A percentile compares a stretch with the other conserved stretches of the same genome.
Evolutionary conservation across 257 asterid species (phyloP).

Genomic region (Schizonepeta tenuifolia): DNA sequence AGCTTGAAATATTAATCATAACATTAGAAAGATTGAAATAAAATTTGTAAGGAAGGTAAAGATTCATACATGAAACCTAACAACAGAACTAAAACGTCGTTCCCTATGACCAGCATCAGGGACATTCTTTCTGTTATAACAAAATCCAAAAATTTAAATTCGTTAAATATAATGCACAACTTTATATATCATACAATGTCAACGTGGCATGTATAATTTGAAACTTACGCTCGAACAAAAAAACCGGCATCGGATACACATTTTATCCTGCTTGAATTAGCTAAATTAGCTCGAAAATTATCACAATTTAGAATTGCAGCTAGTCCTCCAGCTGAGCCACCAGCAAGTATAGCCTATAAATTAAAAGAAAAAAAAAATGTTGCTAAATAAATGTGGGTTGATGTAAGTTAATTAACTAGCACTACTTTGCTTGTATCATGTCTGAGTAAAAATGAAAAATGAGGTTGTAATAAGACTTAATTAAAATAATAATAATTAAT

Average conservation of each 20-base stretch:
- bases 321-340: slow-evolving; percentile 59
- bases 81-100: not conserved
- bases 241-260: slow-evolving; percentile 57
- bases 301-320: slow-evolving; percentile 54
- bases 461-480: too few species aligned
- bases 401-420: not conserved
- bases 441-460: too few species aligned
- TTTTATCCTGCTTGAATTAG: slow-evolving; percentile 30
- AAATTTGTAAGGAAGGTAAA: not conserved
- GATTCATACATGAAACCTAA: slow-evolving; percentile 33
- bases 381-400: too few species aligned
- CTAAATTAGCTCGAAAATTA: slow-evolving; percentile 37
- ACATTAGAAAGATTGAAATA: not conserved
- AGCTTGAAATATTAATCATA: not conserved
- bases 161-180: too few species aligned
- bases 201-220: too few species aligned
- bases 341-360: slow-evolving; percentile 43
- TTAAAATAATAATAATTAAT: too few species aligned
- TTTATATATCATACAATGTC: too few species aligned
- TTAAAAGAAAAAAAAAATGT: too few species aligned
- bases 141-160: too few species aligned
- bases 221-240: slow-evolving; percentile 46
- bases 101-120: slow-evolving; percentile 9
- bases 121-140: slow-evolving; percentile 27
- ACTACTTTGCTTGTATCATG: not conserved